Evolutionary conservation across 179 eudicot species (phyloP).

Genomic region (Silene noctiflora): DNA sequence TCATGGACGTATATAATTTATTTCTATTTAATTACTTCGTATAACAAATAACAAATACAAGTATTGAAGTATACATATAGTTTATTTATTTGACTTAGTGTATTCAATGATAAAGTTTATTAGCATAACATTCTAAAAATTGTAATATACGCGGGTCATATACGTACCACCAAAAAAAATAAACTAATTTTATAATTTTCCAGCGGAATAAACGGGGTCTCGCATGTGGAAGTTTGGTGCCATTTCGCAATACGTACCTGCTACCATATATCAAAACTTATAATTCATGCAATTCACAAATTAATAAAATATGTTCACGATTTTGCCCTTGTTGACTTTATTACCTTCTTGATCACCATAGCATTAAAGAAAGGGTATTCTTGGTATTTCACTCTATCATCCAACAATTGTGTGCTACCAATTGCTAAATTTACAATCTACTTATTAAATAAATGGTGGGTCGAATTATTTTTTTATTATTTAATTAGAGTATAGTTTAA

Average conservation of each 20-base stretch:
- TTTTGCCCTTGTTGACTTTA: constrained; percentile 17
- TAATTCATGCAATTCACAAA: no score
- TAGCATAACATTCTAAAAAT: background rate
- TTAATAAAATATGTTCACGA: constrained; percentile 1
- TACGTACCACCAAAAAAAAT: background rate
- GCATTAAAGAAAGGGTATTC: background rate
- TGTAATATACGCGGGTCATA: background rate
- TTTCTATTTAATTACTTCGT: background rate
- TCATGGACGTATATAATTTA: background rate
- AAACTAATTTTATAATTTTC: background rate
- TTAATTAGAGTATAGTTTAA: background rate
- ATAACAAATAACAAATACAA: background rate
- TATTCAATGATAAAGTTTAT: constrained; percentile 9
- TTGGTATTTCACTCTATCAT: background rate
- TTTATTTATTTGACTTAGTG: background rate
- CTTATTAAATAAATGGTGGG: background rate
- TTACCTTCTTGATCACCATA: constrained; percentile 3
- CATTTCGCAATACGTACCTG: constrained; percentile 13
- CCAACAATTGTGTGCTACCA: background rate
- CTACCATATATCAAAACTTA: background rate
- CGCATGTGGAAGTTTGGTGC: constrained; percentile 30
- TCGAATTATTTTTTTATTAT: background rate
- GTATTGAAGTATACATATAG: background rate
- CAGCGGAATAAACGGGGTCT: constrained; percentile 19
- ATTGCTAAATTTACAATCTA: background rate